Evolutionary conservation across 148 eudicot genomes (phyloP), one percentile per base, ranked within the genome.

Genomic region (Silene uniflora): DNA sequence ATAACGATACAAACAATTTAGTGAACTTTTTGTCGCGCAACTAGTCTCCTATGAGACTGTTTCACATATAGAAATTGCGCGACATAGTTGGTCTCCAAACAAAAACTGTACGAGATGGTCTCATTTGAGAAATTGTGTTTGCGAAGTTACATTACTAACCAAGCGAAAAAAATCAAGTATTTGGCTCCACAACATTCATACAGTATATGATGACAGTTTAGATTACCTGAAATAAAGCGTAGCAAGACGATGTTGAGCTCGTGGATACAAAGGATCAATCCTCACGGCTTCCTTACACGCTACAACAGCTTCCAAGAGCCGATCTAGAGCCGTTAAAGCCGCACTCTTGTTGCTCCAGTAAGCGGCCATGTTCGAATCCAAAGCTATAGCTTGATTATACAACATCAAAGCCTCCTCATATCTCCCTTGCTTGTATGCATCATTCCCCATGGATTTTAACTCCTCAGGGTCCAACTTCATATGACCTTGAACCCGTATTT

Each of bases 221-320:
- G 5, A 7, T 66, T 82, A 92, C 95, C 92, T 90, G 78, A 87
- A 61, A 75, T 90, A 90, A 52, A 92, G 82, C 13, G 81, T 82
- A 0, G 88, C 97, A 10, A 92, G 86, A 23, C 92, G 90, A 75
- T 74, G 84, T 62, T 92, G 95, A 81, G 94, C 95, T 29, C 89
- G 86, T 23, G 75, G 90, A 77, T 90, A 92, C 61, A 47, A 70
- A 74, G 92, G 89, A 18, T 92, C 85, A 47, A 90, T 83, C 35
- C 82, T 79, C 22, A 90, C 71, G 24, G 95, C 97, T 75, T 88
- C 91, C 84, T 75, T 79, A 69, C 91, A 87, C 68, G 81, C 94
- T 0, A 82, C 71, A 46, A 85, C 86, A 0, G 95, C 95, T 71
- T 92, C 97, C 5, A 87, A 29, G 70, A 90, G 56, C 58, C 87